Conservation (phyloP, 2,329 filamentous ascomycete genomes). For the Aspergillus piperis region DNA sequence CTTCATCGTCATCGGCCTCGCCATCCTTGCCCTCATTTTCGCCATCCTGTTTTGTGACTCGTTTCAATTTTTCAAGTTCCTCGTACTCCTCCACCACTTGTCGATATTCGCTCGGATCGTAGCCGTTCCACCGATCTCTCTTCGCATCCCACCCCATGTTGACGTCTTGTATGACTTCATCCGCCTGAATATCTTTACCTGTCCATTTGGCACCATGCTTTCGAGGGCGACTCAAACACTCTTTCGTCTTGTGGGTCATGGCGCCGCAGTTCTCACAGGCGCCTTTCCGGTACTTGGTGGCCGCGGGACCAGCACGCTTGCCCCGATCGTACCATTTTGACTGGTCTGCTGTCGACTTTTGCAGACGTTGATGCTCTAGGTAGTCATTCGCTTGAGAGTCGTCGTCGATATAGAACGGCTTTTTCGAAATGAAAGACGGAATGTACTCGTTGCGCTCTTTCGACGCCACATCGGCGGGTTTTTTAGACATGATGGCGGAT, state of each 20-base stretch:
- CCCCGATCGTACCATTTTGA: constrained; percentile 93
- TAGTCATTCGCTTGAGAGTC: constrained; percentile 78
- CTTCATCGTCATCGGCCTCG: constrained; percentile 56
- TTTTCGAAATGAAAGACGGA: constrained; percentile 95
- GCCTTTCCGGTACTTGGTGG: constrained; percentile 96
- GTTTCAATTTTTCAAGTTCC: constrained; percentile 74
- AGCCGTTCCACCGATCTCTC: constrained; percentile 97
- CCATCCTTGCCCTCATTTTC: constrained; percentile 53
- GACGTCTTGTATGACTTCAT: constrained; percentile 83
- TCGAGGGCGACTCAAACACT: constrained; percentile 84
- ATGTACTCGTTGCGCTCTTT: constrained; percentile 99
- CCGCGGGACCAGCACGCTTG: constrained; percentile 78
- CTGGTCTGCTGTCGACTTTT: constrained; percentile 66
- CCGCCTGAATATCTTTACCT: constrained; percentile 88
- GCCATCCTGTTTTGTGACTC: constrained; percentile 52
- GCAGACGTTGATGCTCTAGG: constrained; percentile 90
- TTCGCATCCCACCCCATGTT: constrained; percentile 95
- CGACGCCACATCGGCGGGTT: constrained; percentile 55
- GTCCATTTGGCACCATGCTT: constrained; percentile 91
- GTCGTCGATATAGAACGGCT: constrained; percentile 90
- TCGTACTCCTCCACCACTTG: constrained; percentile 88
- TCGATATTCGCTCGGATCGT: constrained; percentile 82
- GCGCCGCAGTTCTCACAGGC: constrained; percentile 98
- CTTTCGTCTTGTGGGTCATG: constrained; percentile 94
- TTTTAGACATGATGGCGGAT: constrained; percentile 39